Base-by-base conservation (phyloP, 2,329 filamentous ascomycete species). In the Neurospora sp. region DNA sequence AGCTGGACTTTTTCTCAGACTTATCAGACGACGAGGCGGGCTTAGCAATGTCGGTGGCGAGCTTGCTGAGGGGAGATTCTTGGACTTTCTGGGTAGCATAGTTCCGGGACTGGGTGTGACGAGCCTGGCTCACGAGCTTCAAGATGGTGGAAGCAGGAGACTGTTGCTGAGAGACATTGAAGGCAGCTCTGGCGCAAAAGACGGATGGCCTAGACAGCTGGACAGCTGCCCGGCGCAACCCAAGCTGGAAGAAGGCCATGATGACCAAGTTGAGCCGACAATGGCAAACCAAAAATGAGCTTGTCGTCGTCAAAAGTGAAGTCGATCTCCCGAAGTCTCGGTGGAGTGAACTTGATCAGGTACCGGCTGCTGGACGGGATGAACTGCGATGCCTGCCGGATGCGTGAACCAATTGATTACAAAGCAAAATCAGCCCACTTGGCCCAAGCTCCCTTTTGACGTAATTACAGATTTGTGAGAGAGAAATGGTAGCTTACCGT, bases 131-230 rank as follows among this genome's bases (percentile, higher is more conserved):
- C 38, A 68, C 68, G 41, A 74, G 69, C 69, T 72, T 57, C 17
- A 72, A 66, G 52, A 74, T 68, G 8, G 57, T 40, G 0, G 69
- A 71, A 23, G 72, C 65, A 52, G 70, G 57, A 10, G 70, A 11
- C 12, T 70, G 71, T 41, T 69, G 73, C 36, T 72, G 73, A 62
- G 19, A 73, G 67, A 69, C 83, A 86, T 81, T 85, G 84, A n/a
- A 10, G 15, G 52, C 6, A 33, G 52, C 52, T 62, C 52, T 62
- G 72, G 83, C 83, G 78, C 83, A 85, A 76, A 82, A 76, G 68
- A 84, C 81, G 69, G 81, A 79, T 39, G 80, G 77, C 33, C 73
- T 70, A 6, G 75, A 71, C 6, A 76, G 69, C 70, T 74, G 74
- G 8, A 71, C 12, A 17, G 74, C 72, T 17, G 74, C 73, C 72